Evolutionary conservation across 225 moss, liverwort and hornwort species (phyloP).

Genomic region (Antitrichia curtipendula): DNA sequence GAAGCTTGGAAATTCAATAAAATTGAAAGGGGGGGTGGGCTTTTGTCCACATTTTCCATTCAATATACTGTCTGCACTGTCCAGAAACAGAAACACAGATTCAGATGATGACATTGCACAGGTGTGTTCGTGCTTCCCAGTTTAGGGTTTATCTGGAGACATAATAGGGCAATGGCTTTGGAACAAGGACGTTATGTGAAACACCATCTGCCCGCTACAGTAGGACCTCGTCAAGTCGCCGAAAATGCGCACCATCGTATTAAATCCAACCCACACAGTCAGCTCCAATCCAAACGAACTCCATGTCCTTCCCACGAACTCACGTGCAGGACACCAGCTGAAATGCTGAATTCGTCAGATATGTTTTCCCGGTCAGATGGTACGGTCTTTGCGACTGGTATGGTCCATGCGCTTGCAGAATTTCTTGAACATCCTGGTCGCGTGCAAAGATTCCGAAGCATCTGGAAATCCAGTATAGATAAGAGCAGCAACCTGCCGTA

Average conservation of each 20-base stretch:
- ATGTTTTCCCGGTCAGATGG: not conserved
- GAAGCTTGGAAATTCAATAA: not conserved
- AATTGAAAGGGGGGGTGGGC: not conserved
- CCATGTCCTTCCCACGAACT: not conserved
- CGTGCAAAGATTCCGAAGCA: not conserved
- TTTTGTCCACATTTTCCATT: not conserved
- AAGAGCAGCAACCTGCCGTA: too few relatives aligned
- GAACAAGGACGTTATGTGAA: not conserved
- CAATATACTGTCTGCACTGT: not conserved
- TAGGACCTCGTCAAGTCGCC: not conserved
- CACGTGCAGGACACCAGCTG: not conserved
- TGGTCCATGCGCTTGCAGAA: not conserved
- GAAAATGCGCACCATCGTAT: not conserved
- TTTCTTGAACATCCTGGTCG: not conserved
- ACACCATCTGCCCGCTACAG: not conserved
- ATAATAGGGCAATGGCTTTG: too few relatives aligned
- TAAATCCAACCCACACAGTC: not conserved
- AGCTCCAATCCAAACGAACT: not conserved
- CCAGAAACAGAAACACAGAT: not conserved
- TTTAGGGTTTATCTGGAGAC: too few relatives aligned
- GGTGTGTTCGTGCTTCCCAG: not conserved
- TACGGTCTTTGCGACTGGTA: not conserved
- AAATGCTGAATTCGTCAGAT: not conserved
- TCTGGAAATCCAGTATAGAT: not conserved
- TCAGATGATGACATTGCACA: not conserved